Percentiles rank a stretch among this genome's conserved stretches.
phyloP scores from a whole-genome alignment of 257 asterid genomes.

The Forsythia viridissima region DNA sequence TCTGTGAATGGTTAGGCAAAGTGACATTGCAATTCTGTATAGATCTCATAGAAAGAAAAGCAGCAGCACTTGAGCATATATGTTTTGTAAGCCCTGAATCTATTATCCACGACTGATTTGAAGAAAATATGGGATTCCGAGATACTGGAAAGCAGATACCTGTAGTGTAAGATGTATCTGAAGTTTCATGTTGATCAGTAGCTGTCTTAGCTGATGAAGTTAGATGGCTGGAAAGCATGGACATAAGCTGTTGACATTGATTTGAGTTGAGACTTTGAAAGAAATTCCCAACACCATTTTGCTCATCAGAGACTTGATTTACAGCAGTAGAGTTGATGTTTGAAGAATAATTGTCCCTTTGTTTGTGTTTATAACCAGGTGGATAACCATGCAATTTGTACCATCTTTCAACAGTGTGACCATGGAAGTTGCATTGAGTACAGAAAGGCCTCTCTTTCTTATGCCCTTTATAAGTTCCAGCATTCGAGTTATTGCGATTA shows the following conservation, averaged over 20 bases:
- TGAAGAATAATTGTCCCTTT: too few species aligned
- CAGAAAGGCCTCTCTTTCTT: neutral
- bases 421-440: neutral
- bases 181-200: neutral
- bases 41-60: too few species aligned
- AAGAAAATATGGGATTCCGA: neutral
- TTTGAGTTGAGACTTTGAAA: neutral
- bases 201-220: too few species aligned
- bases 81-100: neutral
- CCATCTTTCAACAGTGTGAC: neutral
- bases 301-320: neutral
- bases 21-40: neutral
- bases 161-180: neutral
- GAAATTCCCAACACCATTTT: too few species aligned
- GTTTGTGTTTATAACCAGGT: neutral
- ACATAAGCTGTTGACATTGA: neutral
- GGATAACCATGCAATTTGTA: neutral
- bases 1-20: too few species aligned
- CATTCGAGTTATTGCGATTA: too few species aligned
- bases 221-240: neutral
- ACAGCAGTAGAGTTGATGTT: too few species aligned
- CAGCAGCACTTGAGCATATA: neutral
- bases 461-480: too few species aligned
- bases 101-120: fast-evolving
- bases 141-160: too few species aligned